Evolutionary conservation across 768 basidiomycete species (phyloP).

Genomic region (Boletus rubropictus): DNA sequence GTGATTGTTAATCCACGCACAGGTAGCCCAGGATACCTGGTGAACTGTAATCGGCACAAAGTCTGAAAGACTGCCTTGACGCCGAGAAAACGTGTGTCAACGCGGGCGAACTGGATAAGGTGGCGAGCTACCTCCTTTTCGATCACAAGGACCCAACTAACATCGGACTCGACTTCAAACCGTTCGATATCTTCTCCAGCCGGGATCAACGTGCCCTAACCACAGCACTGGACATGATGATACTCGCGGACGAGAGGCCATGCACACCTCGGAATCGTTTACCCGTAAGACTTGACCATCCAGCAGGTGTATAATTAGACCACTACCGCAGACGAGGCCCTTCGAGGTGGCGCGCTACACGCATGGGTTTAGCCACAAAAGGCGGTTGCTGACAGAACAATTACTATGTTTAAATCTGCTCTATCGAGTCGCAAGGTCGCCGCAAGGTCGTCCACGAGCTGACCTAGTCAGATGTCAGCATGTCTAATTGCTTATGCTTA

Average conservation of each 20-base stretch:
- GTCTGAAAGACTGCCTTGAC: slow-evolving; percentile 90
- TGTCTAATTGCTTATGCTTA: slow-evolving; percentile 26
- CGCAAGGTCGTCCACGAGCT: slow-evolving; percentile 89
- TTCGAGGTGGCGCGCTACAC: slow-evolving; percentile 81
- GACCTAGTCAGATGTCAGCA: background rate
- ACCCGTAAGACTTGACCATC: slow-evolving; percentile 47
- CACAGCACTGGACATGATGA: background rate
- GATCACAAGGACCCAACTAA: slow-evolving; percentile 78
- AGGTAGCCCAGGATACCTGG: slow-evolving; percentile 42
- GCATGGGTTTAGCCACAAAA: slow-evolving; percentile 6
- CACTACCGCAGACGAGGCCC: slow-evolving; percentile 74
- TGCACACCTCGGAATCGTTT: slow-evolving; percentile 54
- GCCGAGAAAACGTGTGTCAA: background rate
- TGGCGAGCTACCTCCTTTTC: slow-evolving; percentile 78
- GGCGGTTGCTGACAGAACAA: background rate
- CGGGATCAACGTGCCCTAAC: slow-evolving; percentile 73
- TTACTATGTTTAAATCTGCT: slow-evolving; percentile 74
- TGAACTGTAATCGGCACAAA: slow-evolving; percentile 55
- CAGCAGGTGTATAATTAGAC: slow-evolving; percentile 51
- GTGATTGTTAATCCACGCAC: slow-evolving; percentile 76
- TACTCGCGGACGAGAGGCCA: background rate
- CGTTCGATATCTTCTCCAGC: slow-evolving; percentile 62
- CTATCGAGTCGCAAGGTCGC: slow-evolving; percentile 73
- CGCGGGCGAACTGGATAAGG: background rate
- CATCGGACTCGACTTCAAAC: slow-evolving; percentile 47